Base-by-base conservation (phyloP, 805 yeast species). In the Saturnispora silvae region DNA sequence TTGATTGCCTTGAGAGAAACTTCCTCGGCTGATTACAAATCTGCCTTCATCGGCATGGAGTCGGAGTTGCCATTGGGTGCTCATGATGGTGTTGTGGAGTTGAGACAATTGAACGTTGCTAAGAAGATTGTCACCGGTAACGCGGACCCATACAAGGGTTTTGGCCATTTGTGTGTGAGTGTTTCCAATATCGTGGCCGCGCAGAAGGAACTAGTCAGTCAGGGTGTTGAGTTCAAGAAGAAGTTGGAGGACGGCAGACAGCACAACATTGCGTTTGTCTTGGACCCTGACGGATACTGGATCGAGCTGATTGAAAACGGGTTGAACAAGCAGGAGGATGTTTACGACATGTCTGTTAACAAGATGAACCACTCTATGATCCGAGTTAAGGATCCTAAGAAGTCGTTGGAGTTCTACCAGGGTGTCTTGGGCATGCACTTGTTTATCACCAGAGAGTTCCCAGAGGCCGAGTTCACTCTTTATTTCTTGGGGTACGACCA, bases 271-370 rank as follows among this genome's bases (percentile, higher is more conserved):
- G 97, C 97, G 0, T 92, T 89, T 60, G 94, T 80, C 5, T 70
- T 87, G 48, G 98, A 92, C 53, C 96, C 97, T 5, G 89, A 89
- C 60, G 92, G 92, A 50, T 92, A 92, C 64, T 89, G 98, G 98
- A 72, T 89, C 51, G 98, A 89, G 66, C 63, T 89, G 52, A 72
- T 89, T 47, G 76, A 75, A 51, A 77, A 72, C 48, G 66, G 61
- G 15, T 46, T 63, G 27, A 56, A 59, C 42, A 68, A 70, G 50
- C 43, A 47, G 10, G 70, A 63, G 18, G 63, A 50, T 20, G 54
- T 47, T 20, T 60, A 77, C 16, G 64, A 65, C 41, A 35, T 44
- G 2, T 36, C 57, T 5, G 58, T 67, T 14, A 68, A 70, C 53
- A 64, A 69, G 44, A 72, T 89, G 59, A 87, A 89, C 63, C 96